phyloP scores from a whole-genome alignment of 2,329 filamentous ascomycete genomes.

The Curvularia verruculosa region DNA sequence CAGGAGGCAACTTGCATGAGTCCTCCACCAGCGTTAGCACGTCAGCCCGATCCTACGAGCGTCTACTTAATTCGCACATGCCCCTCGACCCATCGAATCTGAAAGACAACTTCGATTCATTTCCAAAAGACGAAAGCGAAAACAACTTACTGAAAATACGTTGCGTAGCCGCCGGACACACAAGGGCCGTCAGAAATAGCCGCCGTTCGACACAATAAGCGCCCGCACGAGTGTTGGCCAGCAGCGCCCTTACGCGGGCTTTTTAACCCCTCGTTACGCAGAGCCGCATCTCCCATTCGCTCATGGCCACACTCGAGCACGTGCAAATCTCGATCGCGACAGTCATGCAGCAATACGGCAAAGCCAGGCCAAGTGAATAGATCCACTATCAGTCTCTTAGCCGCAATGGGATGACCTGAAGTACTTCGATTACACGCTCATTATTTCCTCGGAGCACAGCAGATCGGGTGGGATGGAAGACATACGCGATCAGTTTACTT shows the following conservation, averaged over 20 bases:
- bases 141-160: conserved; percentile 12
- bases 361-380: background rate
- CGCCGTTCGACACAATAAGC: conserved; percentile 16
- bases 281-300: conserved; percentile 25
- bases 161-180: conserved; percentile 9
- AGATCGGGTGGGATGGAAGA: background rate
- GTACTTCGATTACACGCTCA: background rate
- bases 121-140: background rate
- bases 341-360: conserved; percentile 8
- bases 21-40: conserved; percentile 21
- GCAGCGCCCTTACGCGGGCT: conserved; percentile 19
- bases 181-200: conserved; percentile 4
- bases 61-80: conserved; percentile 30
- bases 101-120: background rate
- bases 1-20: conserved; percentile 27
- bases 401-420: background rate
- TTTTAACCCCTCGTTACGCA: conserved; percentile 28
- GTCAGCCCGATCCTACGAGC: conserved; percentile 15
- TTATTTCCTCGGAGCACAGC: conserved; percentile 1
- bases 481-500: background rate
- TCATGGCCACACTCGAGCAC: conserved; percentile 11
- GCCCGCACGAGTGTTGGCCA: conserved; percentile 13
- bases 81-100: conserved; percentile 14
- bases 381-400: background rate
- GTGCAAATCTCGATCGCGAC: conserved; percentile 16